Percentiles rank a stretch among this genome's conserved stretches.
phyloP scores from a whole-genome alignment of 1,139 yeast species.

The Geotrichum reessii region DNA sequence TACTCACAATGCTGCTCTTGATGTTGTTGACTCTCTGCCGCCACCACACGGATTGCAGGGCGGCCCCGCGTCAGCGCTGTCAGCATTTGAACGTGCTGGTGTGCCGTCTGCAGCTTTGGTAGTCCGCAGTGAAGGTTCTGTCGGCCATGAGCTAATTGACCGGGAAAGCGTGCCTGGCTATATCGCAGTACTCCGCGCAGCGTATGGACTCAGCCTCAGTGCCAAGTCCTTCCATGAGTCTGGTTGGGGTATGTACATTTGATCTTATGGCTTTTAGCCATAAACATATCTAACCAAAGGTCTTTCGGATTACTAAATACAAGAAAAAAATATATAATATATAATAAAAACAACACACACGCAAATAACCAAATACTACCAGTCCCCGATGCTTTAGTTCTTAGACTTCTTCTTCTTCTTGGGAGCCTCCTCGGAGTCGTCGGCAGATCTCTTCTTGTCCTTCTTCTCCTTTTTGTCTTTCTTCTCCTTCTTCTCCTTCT shows the following conservation, averaged over 20 bases:
- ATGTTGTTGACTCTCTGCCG: background rate
- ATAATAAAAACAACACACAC: constrained; percentile 5
- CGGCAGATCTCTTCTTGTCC: constrained; percentile 42
- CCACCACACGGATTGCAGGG: constrained; percentile 25
- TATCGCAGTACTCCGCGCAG: constrained; percentile 15
- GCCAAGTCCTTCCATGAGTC: constrained; percentile 12
- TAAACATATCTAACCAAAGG: background rate
- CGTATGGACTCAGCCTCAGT: constrained; percentile 13
- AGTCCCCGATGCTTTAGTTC: constrained; percentile 22
- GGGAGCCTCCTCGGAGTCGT: constrained; percentile 28
- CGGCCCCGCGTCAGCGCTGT: constrained; percentile 26
- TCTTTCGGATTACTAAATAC: background rate
- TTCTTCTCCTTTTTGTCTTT: constrained; percentile 48
- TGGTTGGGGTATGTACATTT: constrained; percentile 25
- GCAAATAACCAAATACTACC: constrained; percentile 10
- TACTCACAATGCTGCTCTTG: background rate
- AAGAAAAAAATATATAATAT: constrained; percentile 5
- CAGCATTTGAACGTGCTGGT: constrained; percentile 13
- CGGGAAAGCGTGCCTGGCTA: constrained; percentile 20
- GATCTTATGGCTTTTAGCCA: background rate
- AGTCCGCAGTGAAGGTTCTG: constrained; percentile 32
- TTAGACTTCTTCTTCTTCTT: constrained; percentile 36
- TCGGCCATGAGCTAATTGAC: constrained; percentile 29
- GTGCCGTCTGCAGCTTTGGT: constrained; percentile 21
- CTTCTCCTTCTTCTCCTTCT: constrained; percentile 36